A percentile compares a stretch with the other conserved stretches of the same genome.
Conservation (phyloP, 2,329 filamentous ascomycete genomes). For the Sporothrix dimorphospora region DNA sequence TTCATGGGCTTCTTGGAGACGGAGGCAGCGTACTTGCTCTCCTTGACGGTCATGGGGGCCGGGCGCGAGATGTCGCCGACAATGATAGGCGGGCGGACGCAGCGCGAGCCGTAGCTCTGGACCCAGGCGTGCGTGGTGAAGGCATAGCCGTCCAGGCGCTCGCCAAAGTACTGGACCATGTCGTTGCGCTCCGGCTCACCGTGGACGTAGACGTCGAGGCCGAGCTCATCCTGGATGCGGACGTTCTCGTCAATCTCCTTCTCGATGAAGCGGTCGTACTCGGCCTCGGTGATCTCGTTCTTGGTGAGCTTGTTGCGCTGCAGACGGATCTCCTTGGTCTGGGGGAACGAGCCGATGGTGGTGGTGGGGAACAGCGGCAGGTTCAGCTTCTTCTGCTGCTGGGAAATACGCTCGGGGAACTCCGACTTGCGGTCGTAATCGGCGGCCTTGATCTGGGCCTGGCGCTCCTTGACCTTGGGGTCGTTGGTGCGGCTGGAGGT, state of each 20-base stretch:
- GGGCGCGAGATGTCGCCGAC: conserved; percentile 98
- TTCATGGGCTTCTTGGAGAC: conserved; percentile 99
- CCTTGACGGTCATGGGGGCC: conserved; percentile 98
- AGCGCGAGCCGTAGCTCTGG: conserved; percentile 94
- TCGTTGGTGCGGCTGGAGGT: conserved; percentile 96
- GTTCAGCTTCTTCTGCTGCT: conserved; percentile 90
- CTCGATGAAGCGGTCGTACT: conserved; percentile 99
- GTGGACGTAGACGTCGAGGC: conserved; percentile 95
- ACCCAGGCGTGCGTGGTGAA: conserved; percentile 99
- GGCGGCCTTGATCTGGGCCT: conserved; percentile 79
- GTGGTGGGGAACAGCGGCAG: conserved; percentile 98
- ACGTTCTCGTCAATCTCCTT: conserved; percentile 96
- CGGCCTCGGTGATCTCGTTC: conserved; percentile 85
- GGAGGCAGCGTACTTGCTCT: conserved; percentile 97
- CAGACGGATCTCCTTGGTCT: conserved; percentile 97
- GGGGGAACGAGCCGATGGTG: conserved; percentile 98
- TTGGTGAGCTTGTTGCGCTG: conserved; percentile 99
- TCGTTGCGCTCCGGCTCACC: conserved; percentile 99
- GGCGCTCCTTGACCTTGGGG: conserved; percentile 94
- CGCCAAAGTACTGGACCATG: conserved; percentile 99
- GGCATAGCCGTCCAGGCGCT: conserved; percentile 93
- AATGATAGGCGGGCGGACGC: conserved; percentile 96
- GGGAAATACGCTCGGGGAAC: conserved; percentile 81
- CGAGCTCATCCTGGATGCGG: conserved; percentile 97
- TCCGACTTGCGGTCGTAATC: conserved; percentile 92